Conservation (phyloP, 208 protist species). For the Vickermania spadyakhi region DNA sequence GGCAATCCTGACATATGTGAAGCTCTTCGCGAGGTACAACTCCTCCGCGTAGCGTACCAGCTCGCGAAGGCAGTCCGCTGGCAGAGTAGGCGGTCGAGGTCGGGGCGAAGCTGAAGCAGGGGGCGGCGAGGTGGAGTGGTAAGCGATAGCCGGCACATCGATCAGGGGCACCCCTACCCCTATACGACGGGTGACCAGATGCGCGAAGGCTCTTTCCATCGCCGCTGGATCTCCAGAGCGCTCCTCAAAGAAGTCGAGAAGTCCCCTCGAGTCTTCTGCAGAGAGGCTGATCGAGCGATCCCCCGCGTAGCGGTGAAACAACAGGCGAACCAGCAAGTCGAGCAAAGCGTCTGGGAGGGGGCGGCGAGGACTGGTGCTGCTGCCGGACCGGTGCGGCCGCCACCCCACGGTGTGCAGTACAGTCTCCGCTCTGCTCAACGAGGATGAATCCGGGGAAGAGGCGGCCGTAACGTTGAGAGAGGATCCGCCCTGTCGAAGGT, state of each 20-base stretch:
- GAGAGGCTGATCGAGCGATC: neutral
- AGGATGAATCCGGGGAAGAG: neutral
- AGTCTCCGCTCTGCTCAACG: neutral
- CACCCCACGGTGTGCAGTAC: neutral
- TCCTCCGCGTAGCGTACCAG: neutral
- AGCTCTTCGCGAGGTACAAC: neutral
- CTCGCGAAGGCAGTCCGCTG: neutral
- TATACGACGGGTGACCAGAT: slow-evolving; percentile 52
- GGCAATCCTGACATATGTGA: slow-evolving; percentile 4
- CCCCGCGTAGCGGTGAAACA: slow-evolving; percentile 15
- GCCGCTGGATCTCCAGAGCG: slow-evolving; percentile 6
- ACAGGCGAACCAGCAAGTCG: slow-evolving; percentile 41
- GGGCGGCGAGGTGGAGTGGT: too few relatives aligned
- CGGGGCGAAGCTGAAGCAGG: neutral
- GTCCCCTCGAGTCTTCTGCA: slow-evolving; percentile 19
- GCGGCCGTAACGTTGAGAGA: too few relatives aligned
- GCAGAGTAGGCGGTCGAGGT: neutral
- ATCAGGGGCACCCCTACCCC: slow-evolving; percentile 26
- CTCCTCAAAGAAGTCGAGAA: slow-evolving; percentile 30
- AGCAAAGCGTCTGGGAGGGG: slow-evolving; percentile 40
- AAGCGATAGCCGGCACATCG: too few relatives aligned
- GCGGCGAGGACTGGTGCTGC: too few relatives aligned
- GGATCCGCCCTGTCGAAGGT: too few relatives aligned
- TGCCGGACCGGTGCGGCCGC: neutral
- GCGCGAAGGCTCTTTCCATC: slow-evolving; percentile 43